Evolutionary conservation across 306 rosid genomes (phyloP).

Genomic region (Cercis canadensis): DNA sequence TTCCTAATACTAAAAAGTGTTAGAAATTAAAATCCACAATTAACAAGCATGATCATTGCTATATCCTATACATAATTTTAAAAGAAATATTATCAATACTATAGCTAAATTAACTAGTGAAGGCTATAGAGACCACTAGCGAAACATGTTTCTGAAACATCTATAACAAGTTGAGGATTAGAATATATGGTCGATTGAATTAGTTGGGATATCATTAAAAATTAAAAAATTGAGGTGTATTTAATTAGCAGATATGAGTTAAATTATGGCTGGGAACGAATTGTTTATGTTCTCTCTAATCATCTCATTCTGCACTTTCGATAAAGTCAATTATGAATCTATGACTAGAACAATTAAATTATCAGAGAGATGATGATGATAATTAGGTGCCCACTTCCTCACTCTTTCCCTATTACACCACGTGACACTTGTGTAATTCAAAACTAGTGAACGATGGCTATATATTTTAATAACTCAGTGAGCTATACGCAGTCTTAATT

Average conservation of each 20-base stretch:
- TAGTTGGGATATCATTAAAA: background rate
- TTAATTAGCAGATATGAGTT: too few relatives aligned
- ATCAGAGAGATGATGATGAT: background rate
- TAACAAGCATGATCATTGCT: too few relatives aligned
- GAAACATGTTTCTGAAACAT: too few relatives aligned
- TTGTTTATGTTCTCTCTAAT: background rate
- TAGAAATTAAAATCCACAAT: too few relatives aligned
- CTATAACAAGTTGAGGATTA: too few relatives aligned
- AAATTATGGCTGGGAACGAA: background rate
- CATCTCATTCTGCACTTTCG: background rate
- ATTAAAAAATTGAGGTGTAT: background rate
- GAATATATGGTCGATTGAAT: too few relatives aligned
- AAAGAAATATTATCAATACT: too few relatives aligned
- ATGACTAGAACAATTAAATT: background rate
- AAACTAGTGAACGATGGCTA: background rate
- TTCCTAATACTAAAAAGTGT: too few relatives aligned
- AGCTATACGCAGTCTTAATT: background rate
- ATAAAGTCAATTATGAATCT: slow-evolving; percentile 12
- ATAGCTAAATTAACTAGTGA: too few relatives aligned
- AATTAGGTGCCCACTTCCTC: slow-evolving; percentile 30
- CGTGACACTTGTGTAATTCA: slow-evolving; percentile 36
- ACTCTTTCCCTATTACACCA: slow-evolving; percentile 40
- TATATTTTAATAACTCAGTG: background rate
- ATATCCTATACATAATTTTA: too few relatives aligned
- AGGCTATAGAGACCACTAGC: too few relatives aligned